Evolutionary conservation across 805 yeast species (phyloP), one percentile per base, ranked within the genome.

Genomic region (Cyberlindnera misumaiensis): DNA sequence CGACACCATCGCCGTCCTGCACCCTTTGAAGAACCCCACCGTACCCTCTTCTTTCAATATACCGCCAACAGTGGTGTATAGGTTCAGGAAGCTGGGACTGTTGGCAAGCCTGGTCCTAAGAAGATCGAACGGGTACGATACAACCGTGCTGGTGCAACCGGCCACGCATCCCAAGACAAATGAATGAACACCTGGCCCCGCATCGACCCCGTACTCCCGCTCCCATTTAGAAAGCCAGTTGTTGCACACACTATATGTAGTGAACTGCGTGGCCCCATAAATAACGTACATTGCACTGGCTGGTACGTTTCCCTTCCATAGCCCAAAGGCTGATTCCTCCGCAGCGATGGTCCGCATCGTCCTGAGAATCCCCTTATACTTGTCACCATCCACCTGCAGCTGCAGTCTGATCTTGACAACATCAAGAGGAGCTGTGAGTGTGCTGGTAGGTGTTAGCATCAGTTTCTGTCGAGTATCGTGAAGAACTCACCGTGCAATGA

Each of bases 291-390:
- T 74, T 28, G 78, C 58, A 46, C 87, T 87, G 0, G 97, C 98
- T 0, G 98, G 95, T 0, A 86, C 70, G 55, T 93, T 93, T 0
- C 98, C 98, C 57, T 88, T 89, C 97, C 97, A 93, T n/a, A 90
- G 66, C 0, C 87, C 90, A 4, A 59, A 43, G 0, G 80, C 30
- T 1, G 95, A 95, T 58, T 90, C 97, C 26, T 75, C 67, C 14
- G 58, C 55, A 1, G 71, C 45, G 2, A 87, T 70, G 2, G 64
- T 57, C 11, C 43, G 45, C 34, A 75, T 56, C 0, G 80, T 65
- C 14, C 56, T 40, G 3, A 50, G 25, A 3, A 67, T 53, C 3
- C 74, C 70, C 10, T 49, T 45, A 44, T 68, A 66, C 37, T 58
- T 56, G 22, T 44, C 17, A 2, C 51, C 49, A 6, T 47, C 38